A percentile compares a stretch with the other conserved stretches of the same genome.
Conservation (phyloP, 352 stramenopile species). For the Globisporangium cystogenes region DNA sequence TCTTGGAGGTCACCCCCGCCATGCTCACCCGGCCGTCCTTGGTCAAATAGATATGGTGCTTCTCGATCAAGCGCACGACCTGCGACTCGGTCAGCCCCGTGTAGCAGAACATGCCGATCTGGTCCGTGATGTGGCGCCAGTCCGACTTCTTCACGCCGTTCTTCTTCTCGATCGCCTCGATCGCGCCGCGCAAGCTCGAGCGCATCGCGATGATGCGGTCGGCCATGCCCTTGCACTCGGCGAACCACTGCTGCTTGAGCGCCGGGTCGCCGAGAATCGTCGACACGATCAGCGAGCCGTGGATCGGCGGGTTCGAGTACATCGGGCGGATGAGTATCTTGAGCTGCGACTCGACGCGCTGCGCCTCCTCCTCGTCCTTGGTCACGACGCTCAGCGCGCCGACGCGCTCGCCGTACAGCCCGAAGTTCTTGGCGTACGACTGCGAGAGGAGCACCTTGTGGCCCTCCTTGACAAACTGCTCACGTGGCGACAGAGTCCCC, state of each 20-base stretch:
- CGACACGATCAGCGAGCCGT: constrained; percentile 97
- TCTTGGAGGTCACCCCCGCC: constrained; percentile 95
- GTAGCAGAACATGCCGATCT: constrained; percentile 99
- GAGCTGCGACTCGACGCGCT: constrained; percentile 95
- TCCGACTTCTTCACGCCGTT: constrained; percentile 76
- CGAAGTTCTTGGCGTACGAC: constrained; percentile 99
- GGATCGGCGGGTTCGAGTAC: constrained; percentile 99
- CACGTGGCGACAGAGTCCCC: background rate
- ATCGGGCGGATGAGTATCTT: constrained; percentile 99
- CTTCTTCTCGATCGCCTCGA: constrained; percentile 77
- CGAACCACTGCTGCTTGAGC: constrained; percentile 92
- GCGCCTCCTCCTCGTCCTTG: constrained; percentile 91
- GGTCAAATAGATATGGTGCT: constrained; percentile 98
- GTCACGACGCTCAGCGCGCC: constrained; percentile 96
- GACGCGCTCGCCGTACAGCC: constrained; percentile 98
- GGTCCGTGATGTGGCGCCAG: constrained; percentile 98
- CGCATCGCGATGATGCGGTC: constrained; percentile 96
- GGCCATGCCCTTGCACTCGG: constrained; percentile 95
- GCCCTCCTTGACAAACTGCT: constrained; percentile 96
- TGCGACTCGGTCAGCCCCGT: constrained; percentile 95
- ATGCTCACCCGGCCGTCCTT: constrained; percentile 98
- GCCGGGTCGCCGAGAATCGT: constrained; percentile 93
- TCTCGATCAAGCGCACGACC: constrained; percentile 90
- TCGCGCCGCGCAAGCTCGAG: constrained; percentile 62
- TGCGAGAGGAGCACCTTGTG: constrained; percentile 97